These are phyloP conservation scores for Parietichytrium sp. DNA, from an alignment of 108 stramenopile species.

Conservation along the genomic window DNA sequence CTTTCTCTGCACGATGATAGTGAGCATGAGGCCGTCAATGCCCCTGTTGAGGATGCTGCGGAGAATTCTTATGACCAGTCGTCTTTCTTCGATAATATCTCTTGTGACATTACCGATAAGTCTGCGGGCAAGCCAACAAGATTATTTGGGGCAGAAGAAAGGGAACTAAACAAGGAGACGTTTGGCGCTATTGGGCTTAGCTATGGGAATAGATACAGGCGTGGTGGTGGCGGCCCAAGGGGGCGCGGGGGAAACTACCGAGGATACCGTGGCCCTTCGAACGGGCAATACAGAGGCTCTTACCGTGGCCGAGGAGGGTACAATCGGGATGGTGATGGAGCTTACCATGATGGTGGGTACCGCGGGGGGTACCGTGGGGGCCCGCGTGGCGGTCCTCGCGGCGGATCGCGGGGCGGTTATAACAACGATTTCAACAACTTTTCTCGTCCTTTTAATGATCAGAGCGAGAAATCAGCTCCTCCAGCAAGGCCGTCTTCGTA, in stretches of 20 bases:
- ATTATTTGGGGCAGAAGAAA: conserved; percentile 45
- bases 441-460: too few species aligned
- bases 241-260: conserved; percentile 23
- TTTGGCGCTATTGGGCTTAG: conserved; percentile 54
- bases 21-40: background rate
- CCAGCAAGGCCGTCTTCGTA: too few species aligned
- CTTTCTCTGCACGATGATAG: background rate
- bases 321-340: background rate
- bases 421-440: too few species aligned
- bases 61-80: conserved; percentile 52
- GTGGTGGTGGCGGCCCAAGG: conserved; percentile 44
- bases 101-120: conserved; percentile 43
- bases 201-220: conserved; percentile 41
- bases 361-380: too few species aligned
- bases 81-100: conserved; percentile 52
- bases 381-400: too few species aligned
- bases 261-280: conserved; percentile 26
- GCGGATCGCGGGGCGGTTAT: too few species aligned
- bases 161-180: conserved; percentile 57
- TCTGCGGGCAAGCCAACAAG: conserved; percentile 44
- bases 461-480: too few species aligned
- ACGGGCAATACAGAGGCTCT: too few species aligned
- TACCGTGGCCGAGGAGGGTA: background rate
- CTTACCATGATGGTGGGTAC: background rate
- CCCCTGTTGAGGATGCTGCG: background rate